Evolutionary conservation across 768 basidiomycete species (phyloP).

Genomic region (Amanita subjunquillea): DNA sequence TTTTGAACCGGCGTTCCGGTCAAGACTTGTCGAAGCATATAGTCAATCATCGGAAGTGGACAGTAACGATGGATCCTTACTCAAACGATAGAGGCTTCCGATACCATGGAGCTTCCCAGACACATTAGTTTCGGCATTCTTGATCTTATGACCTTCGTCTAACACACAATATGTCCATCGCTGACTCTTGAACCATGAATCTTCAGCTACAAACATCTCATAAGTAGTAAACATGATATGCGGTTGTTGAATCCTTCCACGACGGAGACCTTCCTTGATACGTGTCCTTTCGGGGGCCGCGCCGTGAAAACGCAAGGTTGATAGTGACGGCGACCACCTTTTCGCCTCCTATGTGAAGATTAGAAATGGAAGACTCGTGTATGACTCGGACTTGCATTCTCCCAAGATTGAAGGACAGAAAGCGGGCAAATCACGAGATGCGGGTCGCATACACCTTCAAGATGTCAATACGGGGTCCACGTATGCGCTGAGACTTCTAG

Average conservation of each 20-base stretch:
- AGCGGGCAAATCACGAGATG: constrained; percentile 70
- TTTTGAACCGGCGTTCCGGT: constrained; percentile 72
- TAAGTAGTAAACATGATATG: constrained; percentile 64
- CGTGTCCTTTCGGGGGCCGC: constrained; percentile 40
- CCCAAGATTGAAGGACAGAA: constrained; percentile 54
- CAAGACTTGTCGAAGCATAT: constrained; percentile 30
- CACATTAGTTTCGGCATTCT: constrained; percentile 50
- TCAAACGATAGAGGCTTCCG: constrained; percentile 47
- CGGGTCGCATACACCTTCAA: constrained; percentile 35
- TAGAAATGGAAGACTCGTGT: neutral
- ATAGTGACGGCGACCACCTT: constrained; percentile 44
- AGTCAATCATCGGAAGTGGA: neutral
- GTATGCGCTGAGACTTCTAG: neutral
- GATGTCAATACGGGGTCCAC: neutral
- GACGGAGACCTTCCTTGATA: constrained; percentile 34
- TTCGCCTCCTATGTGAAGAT: constrained; percentile 30
- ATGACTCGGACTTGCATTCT: constrained; percentile 25
- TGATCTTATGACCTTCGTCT: constrained; percentile 66
- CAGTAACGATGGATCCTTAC: constrained; percentile 15
- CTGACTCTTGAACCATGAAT: constrained; percentile 48
- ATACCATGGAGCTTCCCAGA: constrained; percentile 43
- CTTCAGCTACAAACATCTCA: constrained; percentile 48
- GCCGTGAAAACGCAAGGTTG: constrained; percentile 54
- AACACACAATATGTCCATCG: constrained; percentile 51
- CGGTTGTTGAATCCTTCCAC: constrained; percentile 20